These are phyloP conservation scores for Irpex sp. DNA, from an alignment of 1,284 basidiomycete species.

Conservation along the genomic window DNA sequence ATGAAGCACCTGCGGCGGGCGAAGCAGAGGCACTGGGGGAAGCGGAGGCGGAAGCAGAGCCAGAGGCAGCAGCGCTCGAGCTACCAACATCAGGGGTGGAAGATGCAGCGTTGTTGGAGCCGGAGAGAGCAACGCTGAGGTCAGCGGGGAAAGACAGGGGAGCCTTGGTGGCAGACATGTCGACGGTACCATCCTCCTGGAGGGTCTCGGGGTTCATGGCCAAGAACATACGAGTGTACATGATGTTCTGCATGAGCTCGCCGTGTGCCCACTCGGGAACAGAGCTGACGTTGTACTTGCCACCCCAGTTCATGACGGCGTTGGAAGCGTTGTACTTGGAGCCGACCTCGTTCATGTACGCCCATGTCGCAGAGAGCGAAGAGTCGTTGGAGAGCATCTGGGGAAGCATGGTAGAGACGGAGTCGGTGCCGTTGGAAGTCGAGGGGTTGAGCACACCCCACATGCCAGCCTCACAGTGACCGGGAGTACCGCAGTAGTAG, in stretches of 20 bases:
- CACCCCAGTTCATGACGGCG: constrained; percentile 57
- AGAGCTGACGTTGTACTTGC: constrained; percentile 49
- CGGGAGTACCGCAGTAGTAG: constrained; percentile 68
- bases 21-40: constrained; percentile 25
- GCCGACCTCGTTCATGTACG: constrained; percentile 40
- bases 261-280: constrained; percentile 55
- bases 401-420: constrained; percentile 50
- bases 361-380: constrained; percentile 50
- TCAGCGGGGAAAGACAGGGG: constrained; percentile 59
- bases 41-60: constrained; percentile 25
- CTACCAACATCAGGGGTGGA: constrained; percentile 19
- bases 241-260: constrained; percentile 52
- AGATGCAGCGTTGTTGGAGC: constrained; percentile 14
- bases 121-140: constrained; percentile 33
- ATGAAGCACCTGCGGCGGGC: constrained; percentile 12
- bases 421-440: constrained; percentile 36
- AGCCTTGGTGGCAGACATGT: constrained; percentile 43
- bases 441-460: constrained; percentile 77
- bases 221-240: constrained; percentile 59
- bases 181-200: constrained; percentile 46
- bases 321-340: constrained; percentile 40
- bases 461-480: constrained; percentile 76
- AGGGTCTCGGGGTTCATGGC: constrained; percentile 58
- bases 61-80: constrained; percentile 23
- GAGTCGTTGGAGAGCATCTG: constrained; percentile 46